Percentiles rank a stretch among this genome's conserved stretches.
phyloP scores from a whole-genome alignment of 2,329 filamentous ascomycete species.

The Apiospora arundinis region DNA sequence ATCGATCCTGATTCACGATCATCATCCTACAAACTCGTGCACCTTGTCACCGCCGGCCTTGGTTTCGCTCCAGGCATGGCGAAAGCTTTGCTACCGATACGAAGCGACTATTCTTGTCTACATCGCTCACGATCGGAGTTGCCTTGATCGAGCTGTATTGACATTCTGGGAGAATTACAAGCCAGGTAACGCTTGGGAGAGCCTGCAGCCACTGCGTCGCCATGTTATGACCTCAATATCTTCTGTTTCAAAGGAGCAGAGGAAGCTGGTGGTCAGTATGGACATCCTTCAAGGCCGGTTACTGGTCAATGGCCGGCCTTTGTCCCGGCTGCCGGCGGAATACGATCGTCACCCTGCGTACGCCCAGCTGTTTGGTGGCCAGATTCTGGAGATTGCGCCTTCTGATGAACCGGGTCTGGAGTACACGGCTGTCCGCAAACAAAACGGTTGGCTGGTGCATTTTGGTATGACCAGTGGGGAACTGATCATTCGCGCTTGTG shows the following conservation, averaged over 20 bases:
- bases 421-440: not conserved
- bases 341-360: not conserved
- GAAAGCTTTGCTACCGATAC: conserved; percentile 8
- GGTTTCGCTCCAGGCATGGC: conserved; percentile 5
- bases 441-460: not conserved
- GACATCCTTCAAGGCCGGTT: not conserved
- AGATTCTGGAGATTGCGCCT: not conserved
- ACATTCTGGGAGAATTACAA: conserved; percentile 5
- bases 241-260: not conserved
- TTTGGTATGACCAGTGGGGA: not conserved
- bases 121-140: not conserved
- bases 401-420: conserved; percentile 2
- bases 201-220: not conserved
- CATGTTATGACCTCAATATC: not conserved
- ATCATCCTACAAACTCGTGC: not conserved
- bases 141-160: not conserved
- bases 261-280: conserved; percentile 4
- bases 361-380: not conserved
- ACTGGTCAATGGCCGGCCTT: not conserved
- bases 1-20: conserved; percentile 3
- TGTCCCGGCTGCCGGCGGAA: not conserved
- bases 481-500: conserved; percentile 2
- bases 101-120: not conserved
- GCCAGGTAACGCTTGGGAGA: not conserved
- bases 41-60: not conserved